Evolutionary conservation across 352 stramenopile species (phyloP).

Genomic region (Phytophthora tentaculata): DNA sequence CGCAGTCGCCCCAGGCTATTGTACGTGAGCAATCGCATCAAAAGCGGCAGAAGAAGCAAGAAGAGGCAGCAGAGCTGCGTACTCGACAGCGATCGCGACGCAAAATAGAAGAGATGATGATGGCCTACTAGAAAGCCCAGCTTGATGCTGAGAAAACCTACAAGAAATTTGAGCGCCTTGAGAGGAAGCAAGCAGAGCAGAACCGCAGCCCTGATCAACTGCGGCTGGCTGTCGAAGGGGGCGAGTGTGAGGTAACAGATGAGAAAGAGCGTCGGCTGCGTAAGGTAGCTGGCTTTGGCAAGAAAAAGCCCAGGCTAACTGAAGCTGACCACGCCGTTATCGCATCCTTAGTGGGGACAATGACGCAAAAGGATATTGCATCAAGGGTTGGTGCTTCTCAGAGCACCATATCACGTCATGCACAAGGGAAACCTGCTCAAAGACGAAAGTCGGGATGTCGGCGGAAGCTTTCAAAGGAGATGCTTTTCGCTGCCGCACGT

Average conservation of each 20-base stretch:
- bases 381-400: neutral
- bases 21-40: neutral
- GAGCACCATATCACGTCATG: neutral
- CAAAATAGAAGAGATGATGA: slow-evolving; percentile 5
- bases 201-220: neutral
- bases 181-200: neutral
- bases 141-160: neutral
- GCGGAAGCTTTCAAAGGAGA: neutral
- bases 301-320: neutral
- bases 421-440: neutral
- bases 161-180: neutral
- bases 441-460: neutral
- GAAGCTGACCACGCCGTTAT: neutral
- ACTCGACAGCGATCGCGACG: neutral
- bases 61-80: neutral
- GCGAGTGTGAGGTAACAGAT: neutral
- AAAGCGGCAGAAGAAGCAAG: neutral
- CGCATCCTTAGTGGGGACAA: neutral
- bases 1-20: neutral
- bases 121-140: neutral
- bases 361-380: neutral
- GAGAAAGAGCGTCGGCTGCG: neutral
- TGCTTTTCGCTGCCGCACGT: neutral
- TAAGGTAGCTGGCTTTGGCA: neutral
- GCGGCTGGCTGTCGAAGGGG: neutral